Evolutionary conservation across 2,329 filamentous ascomycete species (phyloP), one percentile per base, ranked within the genome.

Genomic region (Myotisia sp.): DNA sequence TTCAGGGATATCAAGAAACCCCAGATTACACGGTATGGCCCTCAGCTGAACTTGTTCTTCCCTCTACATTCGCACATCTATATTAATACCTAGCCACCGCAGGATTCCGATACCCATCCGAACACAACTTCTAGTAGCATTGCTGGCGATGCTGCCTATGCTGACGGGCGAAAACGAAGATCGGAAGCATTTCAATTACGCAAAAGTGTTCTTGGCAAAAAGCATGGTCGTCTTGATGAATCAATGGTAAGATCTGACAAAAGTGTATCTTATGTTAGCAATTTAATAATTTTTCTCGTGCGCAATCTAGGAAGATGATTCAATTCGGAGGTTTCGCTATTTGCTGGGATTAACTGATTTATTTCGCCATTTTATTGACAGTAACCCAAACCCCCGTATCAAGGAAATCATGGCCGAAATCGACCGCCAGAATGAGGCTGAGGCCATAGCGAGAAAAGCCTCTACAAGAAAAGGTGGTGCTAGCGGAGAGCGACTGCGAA

Each of bases 301-400:
- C 7, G 29, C 12, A 16, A 7, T 28, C 24, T 36, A 87, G 82
- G 87, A 94, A 63, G 83, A 94, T 66, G 87, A 95, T 52, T 92
- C 84, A 1, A 83, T 95, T 51, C 76, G 87, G 47, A 72, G 90
- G 54, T 98, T 98, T 56, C 78, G 85, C 43, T 98, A 98, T 55
- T 71, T 98, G 1, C 71, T 98, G 9, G 92, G 92, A 17, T 67
- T 98, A 34, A 98, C 90, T 10, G 90, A 98, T 51, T 68, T 98
- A 13, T 98, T 98, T 65, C 84, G 92, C 44, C 90, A 98, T 61
- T 98, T 98, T 58, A 98, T 98, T 61, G 86, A 95, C 53, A 84
- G 85, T 6, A 98, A 94, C 52, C 87, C 86, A 4, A 86, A 98
- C 52, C 87, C 90, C 10, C 83, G 82, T 48, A 90, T 95, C 50